phyloP scores from a whole-genome alignment of 1,139 yeast genomes.

The Scheffersomyces segobiensis region DNA sequence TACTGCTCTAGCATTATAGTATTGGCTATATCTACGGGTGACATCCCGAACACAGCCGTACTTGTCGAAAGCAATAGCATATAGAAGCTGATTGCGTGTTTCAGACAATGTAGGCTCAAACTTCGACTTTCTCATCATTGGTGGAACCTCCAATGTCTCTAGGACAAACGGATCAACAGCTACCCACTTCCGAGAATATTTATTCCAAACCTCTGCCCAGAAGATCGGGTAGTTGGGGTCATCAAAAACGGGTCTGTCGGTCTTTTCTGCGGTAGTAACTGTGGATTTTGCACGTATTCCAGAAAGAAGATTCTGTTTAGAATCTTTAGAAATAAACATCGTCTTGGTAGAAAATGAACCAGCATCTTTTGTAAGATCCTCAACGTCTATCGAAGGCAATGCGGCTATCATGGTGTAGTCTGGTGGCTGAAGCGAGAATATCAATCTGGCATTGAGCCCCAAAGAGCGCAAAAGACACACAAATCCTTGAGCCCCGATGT shows the following conservation, averaged over 20 bases:
- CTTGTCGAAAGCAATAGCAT: conserved; percentile 75
- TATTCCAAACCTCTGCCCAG: conserved; percentile 96
- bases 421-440: conserved; percentile 86
- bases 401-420: conserved; percentile 58
- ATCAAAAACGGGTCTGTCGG: conserved; percentile 12
- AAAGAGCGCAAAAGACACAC: conserved; percentile 71
- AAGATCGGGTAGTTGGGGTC: conserved; percentile 64
- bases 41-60: conserved; percentile 73
- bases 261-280: neutral
- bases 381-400: conserved; percentile 13
- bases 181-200: conserved; percentile 70
- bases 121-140: conserved; percentile 55
- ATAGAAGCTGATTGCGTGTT: conserved; percentile 59
- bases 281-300: conserved; percentile 8
- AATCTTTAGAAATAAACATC: neutral
- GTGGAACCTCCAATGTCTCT: conserved; percentile 62
- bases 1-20: conserved; percentile 71
- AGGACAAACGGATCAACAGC: conserved; percentile 78
- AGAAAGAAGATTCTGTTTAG: conserved; percentile 9
- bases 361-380: neutral
- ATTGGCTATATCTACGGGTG: conserved; percentile 75
- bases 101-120: conserved; percentile 78
- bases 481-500: conserved; percentile 85
- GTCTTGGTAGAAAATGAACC: conserved; percentile 4
- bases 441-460: conserved; percentile 71